phyloP scores from a whole-genome alignment of 1,139 yeast species.

The Debaryomyces psychrophilus region DNA sequence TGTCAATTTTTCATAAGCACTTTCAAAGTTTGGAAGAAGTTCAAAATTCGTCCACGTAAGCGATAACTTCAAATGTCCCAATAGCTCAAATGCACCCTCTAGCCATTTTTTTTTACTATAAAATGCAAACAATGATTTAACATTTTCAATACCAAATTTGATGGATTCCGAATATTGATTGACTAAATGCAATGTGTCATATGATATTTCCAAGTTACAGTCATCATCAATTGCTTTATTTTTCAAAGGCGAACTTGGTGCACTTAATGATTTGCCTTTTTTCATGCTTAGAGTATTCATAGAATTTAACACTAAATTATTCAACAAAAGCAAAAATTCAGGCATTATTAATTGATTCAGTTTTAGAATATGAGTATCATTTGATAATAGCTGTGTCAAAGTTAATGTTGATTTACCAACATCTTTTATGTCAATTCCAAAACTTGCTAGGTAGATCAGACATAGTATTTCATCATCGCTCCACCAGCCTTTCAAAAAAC shows the following conservation, averaged over 20 bases:
- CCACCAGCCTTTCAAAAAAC: slow-evolving; percentile 51
- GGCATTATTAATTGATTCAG: slow-evolving; percentile 36
- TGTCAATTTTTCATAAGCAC: slow-evolving; percentile 28
- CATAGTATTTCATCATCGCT: slow-evolving; percentile 37
- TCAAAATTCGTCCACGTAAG: slow-evolving; percentile 30
- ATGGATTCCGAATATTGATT: slow-evolving; percentile 37
- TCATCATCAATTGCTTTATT: slow-evolving; percentile 12
- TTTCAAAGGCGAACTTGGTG: slow-evolving; percentile 36
- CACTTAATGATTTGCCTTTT: slow-evolving; percentile 43
- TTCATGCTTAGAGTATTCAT: slow-evolving; percentile 34
- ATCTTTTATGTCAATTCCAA: slow-evolving; percentile 35
- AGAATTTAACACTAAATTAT: slow-evolving; percentile 43
- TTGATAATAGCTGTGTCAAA: slow-evolving; percentile 7
- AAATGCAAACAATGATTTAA: slow-evolving; percentile 25
- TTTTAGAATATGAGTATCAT: not conserved
- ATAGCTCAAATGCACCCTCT: slow-evolving; percentile 44
- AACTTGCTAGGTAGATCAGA: slow-evolving; percentile 41
- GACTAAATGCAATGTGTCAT: slow-evolving; percentile 40
- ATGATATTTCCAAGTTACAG: slow-evolving; percentile 28
- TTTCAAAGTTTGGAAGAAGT: slow-evolving; percentile 22
- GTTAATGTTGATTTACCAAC: slow-evolving; percentile 3
- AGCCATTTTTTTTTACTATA: slow-evolving; percentile 38
- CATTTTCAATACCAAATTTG: slow-evolving; percentile 31
- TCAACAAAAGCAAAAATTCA: slow-evolving; percentile 42
- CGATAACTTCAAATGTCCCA: slow-evolving; percentile 38